Base-by-base conservation (phyloP, 148 eudicot species). In the Spergularia marina region DNA sequence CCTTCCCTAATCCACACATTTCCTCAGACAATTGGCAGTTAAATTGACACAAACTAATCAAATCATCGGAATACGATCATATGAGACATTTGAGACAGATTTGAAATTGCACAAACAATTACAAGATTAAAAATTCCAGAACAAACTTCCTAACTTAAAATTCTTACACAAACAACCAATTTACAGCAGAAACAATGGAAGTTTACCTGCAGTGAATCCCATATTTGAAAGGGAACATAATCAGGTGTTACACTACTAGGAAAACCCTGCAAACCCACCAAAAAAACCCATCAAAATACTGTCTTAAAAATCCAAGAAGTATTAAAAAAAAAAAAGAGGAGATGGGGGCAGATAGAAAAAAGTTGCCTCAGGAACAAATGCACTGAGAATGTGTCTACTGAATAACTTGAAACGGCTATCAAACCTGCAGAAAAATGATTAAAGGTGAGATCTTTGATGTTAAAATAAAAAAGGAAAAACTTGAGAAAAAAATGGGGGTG, bases 201-300 rank as follows among this genome's bases (percentile, higher is more conserved):
- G 17, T 16, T 0, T 54, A 95, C 99, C 97, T 95, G 99, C 53
- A 95, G 78, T 51, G 89, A 88, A 84, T 95, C 99, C 99, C 99
- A 95, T 54, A 88, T 68, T 86, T 95, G 99, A 80, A 95, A 95
- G 53, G 91, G 94, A 59, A 83, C 76, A 77, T 95, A 95, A 88
- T 94, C 98, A 61, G 97, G 91, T 44, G 99, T 95, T 57, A 95
- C 99, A 78, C 99, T 92, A 78, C 82, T 75, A 15, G 99, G 99
- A 86, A 89, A 95, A 4, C 97, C 99, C 99, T 95, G 97, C 78
- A 75, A 47, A 65, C 20, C 60, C 5, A 8, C 61, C 3, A 54
- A 1, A 36, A 25, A 34, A 59, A 75, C 69, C 61, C 73, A 60
- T 71, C 74, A 71, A 77, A 53, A 44, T 21, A 23, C n/a, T 60